These are phyloP conservation scores for Naganishia antarctica DNA, from an alignment of 768 basidiomycete species.

Conservation along the genomic window DNA sequence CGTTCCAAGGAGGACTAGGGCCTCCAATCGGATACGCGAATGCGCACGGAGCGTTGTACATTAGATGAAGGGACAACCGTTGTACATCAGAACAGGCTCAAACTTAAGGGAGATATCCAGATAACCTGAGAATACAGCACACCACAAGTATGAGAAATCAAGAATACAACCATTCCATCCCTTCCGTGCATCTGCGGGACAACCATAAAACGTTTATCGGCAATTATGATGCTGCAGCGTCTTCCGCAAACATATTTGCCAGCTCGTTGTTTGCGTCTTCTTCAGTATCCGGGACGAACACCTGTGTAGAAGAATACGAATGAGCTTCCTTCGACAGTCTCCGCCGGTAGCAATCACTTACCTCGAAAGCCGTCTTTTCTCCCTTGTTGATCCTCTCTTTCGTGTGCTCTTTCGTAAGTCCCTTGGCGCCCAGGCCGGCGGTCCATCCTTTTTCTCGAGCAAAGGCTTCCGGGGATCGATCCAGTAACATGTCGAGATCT, in stretches of 20 bases:
- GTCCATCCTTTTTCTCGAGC: slow-evolving; percentile 46
- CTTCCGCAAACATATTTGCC: slow-evolving; percentile 17
- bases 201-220: no score
- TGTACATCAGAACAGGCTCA: no score
- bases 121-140: no score
- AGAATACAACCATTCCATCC: no score
- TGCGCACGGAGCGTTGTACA: no score
- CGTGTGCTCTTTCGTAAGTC: slow-evolving; percentile 3
- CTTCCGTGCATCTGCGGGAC: no score
- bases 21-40: no score
- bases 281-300: slow-evolving; percentile 14
- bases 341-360: slow-evolving; percentile 27
- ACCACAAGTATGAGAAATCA: no score
- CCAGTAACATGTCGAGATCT: slow-evolving; percentile 74
- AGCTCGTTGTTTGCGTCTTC: slow-evolving; percentile 14
- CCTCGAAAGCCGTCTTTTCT: slow-evolving; percentile 30
- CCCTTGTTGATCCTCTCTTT: slow-evolving; percentile 23
- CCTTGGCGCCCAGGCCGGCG: slow-evolving; percentile 34
- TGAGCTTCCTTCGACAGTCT: neutral
- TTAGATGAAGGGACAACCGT: no score
- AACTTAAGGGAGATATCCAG: no score
- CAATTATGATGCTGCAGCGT: neutral
- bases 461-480: slow-evolving; percentile 54
- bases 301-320: neutral
- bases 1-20: neutral